Conservation (phyloP, 306 rosid genomes). For the Prunus salicina region DNA sequence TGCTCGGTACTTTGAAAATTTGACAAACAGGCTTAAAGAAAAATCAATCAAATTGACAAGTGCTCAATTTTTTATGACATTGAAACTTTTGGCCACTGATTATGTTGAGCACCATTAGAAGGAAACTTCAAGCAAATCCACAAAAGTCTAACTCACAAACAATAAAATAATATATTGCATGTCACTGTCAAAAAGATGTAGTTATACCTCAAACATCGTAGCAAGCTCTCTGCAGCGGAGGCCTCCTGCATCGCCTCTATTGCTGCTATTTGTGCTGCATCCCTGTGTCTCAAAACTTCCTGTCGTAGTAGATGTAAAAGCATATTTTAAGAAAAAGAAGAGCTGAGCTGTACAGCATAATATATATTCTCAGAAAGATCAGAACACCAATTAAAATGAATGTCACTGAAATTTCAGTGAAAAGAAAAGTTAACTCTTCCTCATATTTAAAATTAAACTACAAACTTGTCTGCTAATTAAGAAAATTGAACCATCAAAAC, state of each 20-base stretch:
- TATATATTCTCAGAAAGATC: background rate
- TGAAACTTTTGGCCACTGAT: background rate
- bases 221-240: conserved; percentile 81
- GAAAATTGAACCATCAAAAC: background rate
- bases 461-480: background rate
- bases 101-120: background rate
- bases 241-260: conserved; percentile 94
- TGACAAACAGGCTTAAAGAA: background rate
- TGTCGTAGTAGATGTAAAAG: conserved; percentile 30
- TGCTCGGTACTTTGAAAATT: background rate
- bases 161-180: background rate
- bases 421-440: background rate
- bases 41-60: background rate
- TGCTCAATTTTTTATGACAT: background rate
- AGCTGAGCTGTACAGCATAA: conserved; percentile 2
- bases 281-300: conserved; percentile 93
- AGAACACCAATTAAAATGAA: background rate
- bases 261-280: conserved; percentile 91
- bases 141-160: background rate
- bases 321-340: conserved; percentile 16
- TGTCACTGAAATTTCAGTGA: background rate
- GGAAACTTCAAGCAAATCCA: background rate
- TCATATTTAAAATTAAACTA: background rate
- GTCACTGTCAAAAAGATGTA: background rate
- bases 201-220: conserved; percentile 80